Evolutionary conservation across 495 filamentous ascomycete genomes (phyloP).

Genomic region (Aspergillus steynii): DNA sequence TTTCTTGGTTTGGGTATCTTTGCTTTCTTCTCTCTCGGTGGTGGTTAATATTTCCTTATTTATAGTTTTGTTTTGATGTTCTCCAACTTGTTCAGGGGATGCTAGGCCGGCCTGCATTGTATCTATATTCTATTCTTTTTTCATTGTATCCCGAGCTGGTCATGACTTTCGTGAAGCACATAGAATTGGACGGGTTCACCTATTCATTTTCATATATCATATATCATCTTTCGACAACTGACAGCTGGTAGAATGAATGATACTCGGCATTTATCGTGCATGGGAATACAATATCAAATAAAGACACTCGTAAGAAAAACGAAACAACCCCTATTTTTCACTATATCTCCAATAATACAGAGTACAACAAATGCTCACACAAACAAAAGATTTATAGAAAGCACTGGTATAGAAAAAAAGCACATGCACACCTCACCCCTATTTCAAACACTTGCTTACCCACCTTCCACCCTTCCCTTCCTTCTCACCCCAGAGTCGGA

Average conservation of each 20-base stretch:
- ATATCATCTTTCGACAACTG: neutral
- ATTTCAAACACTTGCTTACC: neutral
- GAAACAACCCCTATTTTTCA: slow-evolving; percentile 18
- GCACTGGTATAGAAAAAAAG: slow-evolving; percentile 32
- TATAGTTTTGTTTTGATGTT: slow-evolving; percentile 15
- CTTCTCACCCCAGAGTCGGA: slow-evolving; percentile 2
- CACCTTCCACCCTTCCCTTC: neutral
- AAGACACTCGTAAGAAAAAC: too few species aligned
- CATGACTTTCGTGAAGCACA: neutral
- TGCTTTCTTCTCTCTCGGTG: neutral
- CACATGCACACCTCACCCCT: slow-evolving; percentile 21
- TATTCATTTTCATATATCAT: neutral
- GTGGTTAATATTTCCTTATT: slow-evolving; percentile 10
- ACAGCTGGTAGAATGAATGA: neutral
- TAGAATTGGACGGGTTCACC: slow-evolving; percentile 3
- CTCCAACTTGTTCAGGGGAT: slow-evolving; percentile 8
- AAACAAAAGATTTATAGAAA: slow-evolving; percentile 20
- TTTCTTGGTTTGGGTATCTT: neutral
- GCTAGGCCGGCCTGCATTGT: slow-evolving; percentile 31
- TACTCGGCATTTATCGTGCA: neutral
- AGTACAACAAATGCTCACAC: slow-evolving; percentile 28
- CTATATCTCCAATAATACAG: slow-evolving; percentile 25
- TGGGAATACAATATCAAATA: too few species aligned
- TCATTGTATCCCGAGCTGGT: neutral
- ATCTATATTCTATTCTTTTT: slow-evolving; percentile 29